These are phyloP conservation scores for Theobroma grandiflorum DNA, from an alignment of 441 rosid genomes.

Conservation along the genomic window DNA sequence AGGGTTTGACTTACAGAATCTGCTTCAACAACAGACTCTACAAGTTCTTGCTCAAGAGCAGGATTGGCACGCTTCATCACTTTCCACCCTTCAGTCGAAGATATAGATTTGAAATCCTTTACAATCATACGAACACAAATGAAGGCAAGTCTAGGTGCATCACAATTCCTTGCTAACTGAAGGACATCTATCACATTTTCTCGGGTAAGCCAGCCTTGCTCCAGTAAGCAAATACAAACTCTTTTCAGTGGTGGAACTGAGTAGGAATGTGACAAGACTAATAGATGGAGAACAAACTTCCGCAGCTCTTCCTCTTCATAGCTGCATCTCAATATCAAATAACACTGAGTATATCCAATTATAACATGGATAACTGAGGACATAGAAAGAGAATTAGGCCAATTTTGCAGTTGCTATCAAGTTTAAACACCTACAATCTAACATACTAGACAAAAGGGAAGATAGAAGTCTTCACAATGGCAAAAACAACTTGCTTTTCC, in stretches of 20 bases:
- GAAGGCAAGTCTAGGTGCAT: slow-evolving; percentile 66
- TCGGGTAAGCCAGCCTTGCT: slow-evolving; percentile 60
- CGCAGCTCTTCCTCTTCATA: slow-evolving; percentile 72
- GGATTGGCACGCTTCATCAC: slow-evolving; percentile 72
- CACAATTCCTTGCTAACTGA: slow-evolving; percentile 75
- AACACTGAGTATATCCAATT: neutral
- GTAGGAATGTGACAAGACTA: slow-evolving; percentile 81
- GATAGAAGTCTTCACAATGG: neutral
- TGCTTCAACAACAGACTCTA: slow-evolving; percentile 69
- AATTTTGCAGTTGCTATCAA: neutral
- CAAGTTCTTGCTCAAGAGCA: slow-evolving; percentile 79
- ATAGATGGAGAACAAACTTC: slow-evolving; percentile 70
- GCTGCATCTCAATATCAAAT: slow-evolving; percentile 55
- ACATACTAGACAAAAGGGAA: neutral
- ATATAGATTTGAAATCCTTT: slow-evolving; percentile 74
- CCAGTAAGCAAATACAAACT: slow-evolving; percentile 60
- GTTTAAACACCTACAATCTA: neutral
- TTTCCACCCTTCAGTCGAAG: slow-evolving; percentile 86
- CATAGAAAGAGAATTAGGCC: neutral
- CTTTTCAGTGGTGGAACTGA: slow-evolving; percentile 75
- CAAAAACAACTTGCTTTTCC: neutral
- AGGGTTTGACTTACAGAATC: slow-evolving; percentile 63
- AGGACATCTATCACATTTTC: slow-evolving; percentile 88
- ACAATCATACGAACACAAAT: slow-evolving; percentile 66
- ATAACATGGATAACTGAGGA: neutral